phyloP scores from a whole-genome alignment of 1,139 yeast species.

The Casaregolazyma lundiana region DNA sequence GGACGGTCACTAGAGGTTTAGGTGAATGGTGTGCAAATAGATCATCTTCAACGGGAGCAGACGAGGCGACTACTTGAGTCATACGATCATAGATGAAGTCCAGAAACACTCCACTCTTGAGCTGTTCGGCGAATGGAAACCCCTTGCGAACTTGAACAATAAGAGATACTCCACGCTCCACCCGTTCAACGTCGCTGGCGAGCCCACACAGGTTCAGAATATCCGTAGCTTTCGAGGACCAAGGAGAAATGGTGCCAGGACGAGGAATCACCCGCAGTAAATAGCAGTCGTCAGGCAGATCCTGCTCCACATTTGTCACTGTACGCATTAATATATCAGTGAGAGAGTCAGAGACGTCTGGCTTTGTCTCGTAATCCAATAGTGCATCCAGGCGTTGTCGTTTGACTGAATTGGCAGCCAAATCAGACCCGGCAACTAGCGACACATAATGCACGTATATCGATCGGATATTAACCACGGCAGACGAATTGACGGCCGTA shows the following conservation, averaged over 20 bases:
- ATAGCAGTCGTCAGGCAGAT: constrained; percentile 48
- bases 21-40: constrained; percentile 77
- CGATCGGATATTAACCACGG: constrained; percentile 66
- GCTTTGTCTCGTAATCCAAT: constrained; percentile 68
- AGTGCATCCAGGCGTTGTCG: constrained; percentile 45
- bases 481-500: constrained; percentile 57
- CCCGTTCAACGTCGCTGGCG: constrained; percentile 61
- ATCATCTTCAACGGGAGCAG: constrained; percentile 61
- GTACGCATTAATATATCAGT: constrained; percentile 45
- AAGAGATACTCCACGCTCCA: constrained; percentile 85
- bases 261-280: constrained; percentile 82
- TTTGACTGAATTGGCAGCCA: constrained; percentile 41
- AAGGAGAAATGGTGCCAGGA: constrained; percentile 94
- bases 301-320: constrained; percentile 19
- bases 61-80: constrained; percentile 67
- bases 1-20: constrained; percentile 70
- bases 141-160: constrained; percentile 66
- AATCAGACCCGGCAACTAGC: constrained; percentile 38
- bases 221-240: constrained; percentile 99
- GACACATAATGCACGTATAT: constrained; percentile 81
- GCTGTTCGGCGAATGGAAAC: constrained; percentile 54
- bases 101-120: constrained; percentile 51
- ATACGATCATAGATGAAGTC: constrained; percentile 84
- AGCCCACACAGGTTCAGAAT: constrained; percentile 88
- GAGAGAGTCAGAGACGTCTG: constrained; percentile 50